Percentiles rank a stretch among this genome's conserved stretches.
phyloP scores from a whole-genome alignment of 2,329 filamentous ascomycete species.

The Ceratocystis colombiana region DNA sequence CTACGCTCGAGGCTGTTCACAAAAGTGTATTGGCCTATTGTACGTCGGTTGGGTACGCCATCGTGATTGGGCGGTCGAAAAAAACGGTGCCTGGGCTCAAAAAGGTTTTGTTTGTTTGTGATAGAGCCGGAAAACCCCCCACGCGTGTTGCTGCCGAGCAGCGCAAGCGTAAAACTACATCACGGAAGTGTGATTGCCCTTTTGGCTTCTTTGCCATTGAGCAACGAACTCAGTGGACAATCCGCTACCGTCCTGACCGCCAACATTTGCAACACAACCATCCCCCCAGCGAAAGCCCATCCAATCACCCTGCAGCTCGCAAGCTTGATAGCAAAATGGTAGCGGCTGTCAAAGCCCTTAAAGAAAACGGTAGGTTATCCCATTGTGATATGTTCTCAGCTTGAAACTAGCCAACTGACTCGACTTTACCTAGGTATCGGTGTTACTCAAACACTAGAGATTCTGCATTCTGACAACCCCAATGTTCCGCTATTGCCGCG shows the following conservation, averaged over 20 bases:
- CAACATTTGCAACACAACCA: conserved; percentile 53
- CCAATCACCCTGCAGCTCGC: conserved; percentile 55
- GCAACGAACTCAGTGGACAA: conserved; percentile 56
- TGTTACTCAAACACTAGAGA: conserved; percentile 56
- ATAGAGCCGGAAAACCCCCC: conserved; percentile 53
- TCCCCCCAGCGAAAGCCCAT: conserved; percentile 54
- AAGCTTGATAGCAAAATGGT: conserved; percentile 60
- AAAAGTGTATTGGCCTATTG: conserved; percentile 55
- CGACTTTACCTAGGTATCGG: conserved; percentile 44
- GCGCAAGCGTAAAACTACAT: conserved; percentile 56
- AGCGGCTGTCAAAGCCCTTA: conserved; percentile 54
- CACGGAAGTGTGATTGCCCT: conserved; percentile 57
- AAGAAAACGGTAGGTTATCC: conserved; percentile 49
- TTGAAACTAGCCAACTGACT: conserved; percentile 20
- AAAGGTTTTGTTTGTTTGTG: conserved; percentile 58
- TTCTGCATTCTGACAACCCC: conserved; percentile 53
- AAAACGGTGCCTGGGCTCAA: conserved; percentile 57
- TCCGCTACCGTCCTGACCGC: conserved; percentile 52
- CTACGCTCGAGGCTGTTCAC: conserved; percentile 54
- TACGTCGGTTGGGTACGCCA: conserved; percentile 56
- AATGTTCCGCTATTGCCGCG: conserved; percentile 53
- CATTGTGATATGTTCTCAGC: neutral
- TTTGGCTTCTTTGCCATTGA: conserved; percentile 63
- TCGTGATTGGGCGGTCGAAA: conserved; percentile 58
- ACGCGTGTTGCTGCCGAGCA: conserved; percentile 53